Evolutionary conservation across 2,329 filamentous ascomycete species (phyloP).

Genomic region (Aspergillus pseudotamarii): DNA sequence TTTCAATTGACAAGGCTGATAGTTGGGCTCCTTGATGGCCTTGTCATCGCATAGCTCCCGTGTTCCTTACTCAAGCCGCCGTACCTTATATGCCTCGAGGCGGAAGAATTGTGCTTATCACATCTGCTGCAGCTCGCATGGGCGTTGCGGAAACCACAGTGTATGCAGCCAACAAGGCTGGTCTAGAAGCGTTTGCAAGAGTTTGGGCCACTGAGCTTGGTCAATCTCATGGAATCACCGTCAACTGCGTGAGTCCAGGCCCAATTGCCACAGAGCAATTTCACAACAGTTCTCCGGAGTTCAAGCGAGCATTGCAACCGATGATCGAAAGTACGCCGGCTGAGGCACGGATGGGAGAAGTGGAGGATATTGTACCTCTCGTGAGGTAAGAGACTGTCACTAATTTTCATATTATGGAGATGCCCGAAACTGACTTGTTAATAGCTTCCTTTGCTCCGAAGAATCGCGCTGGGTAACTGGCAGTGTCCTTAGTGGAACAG

Average conservation of each 20-base stretch:
- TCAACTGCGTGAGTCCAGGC: slow-evolving; percentile 11
- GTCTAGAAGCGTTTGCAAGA: neutral
- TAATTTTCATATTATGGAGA: neutral
- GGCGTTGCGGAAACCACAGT: neutral
- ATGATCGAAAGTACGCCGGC: neutral
- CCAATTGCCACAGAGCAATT: slow-evolving; percentile 4
- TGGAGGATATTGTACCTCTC: neutral
- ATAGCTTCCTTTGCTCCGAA: neutral
- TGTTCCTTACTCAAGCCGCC: neutral
- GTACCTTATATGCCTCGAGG: neutral
- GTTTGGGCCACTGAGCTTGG: slow-evolving; percentile 11
- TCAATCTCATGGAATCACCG: slow-evolving; percentile 2
- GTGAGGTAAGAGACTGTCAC: neutral
- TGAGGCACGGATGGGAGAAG: neutral
- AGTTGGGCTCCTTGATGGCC: neutral
- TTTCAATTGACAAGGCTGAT: too few species aligned
- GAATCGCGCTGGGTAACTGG: neutral
- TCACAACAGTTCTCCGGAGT: neutral
- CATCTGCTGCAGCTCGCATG: neutral
- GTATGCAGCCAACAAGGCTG: neutral
- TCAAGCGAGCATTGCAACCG: neutral
- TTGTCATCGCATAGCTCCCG: neutral
- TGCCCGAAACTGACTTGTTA: neutral
- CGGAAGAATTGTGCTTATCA: neutral
- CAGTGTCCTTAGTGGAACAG: neutral